Evolutionary conservation across 176 grass and related monocot genomes (phyloP).

Genomic region (Lolium rigidum): DNA sequence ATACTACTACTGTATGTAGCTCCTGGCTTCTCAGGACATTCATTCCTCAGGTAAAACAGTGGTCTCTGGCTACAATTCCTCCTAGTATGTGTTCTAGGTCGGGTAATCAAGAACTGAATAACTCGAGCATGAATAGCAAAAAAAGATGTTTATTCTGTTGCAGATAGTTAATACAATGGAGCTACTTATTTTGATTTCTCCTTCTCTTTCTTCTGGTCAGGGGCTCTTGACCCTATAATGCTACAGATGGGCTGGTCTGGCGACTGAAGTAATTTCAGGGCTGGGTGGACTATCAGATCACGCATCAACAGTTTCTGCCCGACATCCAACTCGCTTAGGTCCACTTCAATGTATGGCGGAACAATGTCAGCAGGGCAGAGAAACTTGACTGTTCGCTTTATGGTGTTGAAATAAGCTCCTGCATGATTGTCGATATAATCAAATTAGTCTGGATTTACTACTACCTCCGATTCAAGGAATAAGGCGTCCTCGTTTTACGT

Average conservation of each 20-base stretch:
- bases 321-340: slow-evolving; percentile 86
- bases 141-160: slow-evolving; percentile 39
- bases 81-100: not conserved
- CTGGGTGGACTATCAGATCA: slow-evolving; percentile 87
- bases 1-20: slow-evolving; percentile 1
- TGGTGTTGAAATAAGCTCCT: slow-evolving; percentile 97
- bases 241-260: slow-evolving; percentile 85
- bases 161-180: slow-evolving; percentile 9
- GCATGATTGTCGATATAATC: slow-evolving; percentile 34
- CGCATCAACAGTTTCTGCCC: slow-evolving; percentile 81
- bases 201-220: slow-evolving; percentile 54
- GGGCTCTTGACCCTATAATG: slow-evolving; percentile 77
- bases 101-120: slow-evolving; percentile 35
- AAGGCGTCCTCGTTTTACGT: no score
- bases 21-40: slow-evolving; percentile 33
- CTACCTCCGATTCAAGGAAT: no score
- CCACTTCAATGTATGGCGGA: slow-evolving; percentile 96
- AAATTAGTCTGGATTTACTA: slow-evolving; percentile 21
- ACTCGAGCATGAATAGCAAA: slow-evolving; percentile 7
- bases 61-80: slow-evolving; percentile 33
- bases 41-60: slow-evolving; percentile 25
- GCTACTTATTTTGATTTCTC: slow-evolving; percentile 67
- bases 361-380: slow-evolving; percentile 93
- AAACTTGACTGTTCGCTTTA: slow-evolving; percentile 93
- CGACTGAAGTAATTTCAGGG: slow-evolving; percentile 64